Conservation (phyloP, 768 basidiomycete species). For the Suillus brevipes region DNA sequence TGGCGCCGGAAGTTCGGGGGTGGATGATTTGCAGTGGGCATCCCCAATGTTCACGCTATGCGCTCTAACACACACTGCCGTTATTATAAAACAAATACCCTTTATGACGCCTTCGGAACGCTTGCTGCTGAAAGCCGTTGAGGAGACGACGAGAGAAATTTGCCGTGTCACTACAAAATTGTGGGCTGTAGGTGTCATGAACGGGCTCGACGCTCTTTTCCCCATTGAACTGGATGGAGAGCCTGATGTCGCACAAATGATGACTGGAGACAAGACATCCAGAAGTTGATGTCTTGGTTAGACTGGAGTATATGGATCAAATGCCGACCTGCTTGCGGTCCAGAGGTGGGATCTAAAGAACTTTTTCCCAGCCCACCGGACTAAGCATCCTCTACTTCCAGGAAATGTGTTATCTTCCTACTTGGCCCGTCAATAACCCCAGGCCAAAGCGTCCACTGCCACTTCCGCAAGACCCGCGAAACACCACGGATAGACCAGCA, state of each 20-base stretch:
- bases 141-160: slow-evolving; percentile 19
- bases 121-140: slow-evolving; percentile 13
- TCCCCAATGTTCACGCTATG: slow-evolving; percentile 13
- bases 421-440: slow-evolving; percentile 18
- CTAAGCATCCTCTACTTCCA: neutral
- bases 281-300: slow-evolving; percentile 21
- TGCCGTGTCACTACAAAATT: slow-evolving; percentile 20
- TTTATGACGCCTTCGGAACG: slow-evolving; percentile 17
- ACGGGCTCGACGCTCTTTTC: slow-evolving; percentile 7
- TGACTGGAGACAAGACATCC: slow-evolving; percentile 13
- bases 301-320: slow-evolving; percentile 27
- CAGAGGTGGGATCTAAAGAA: slow-evolving; percentile 15
- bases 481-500: neutral
- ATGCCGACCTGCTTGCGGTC: slow-evolving; percentile 19
- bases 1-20: neutral
- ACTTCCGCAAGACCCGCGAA: neutral
- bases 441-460: neutral
- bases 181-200: slow-evolving; percentile 20
- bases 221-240: neutral
- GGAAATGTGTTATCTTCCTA: slow-evolving; percentile 31
- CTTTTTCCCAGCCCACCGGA: neutral
- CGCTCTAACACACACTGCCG: slow-evolving; percentile 13
- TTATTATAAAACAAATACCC: neutral
- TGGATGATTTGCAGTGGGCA: slow-evolving; percentile 12
- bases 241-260: neutral